Evolutionary conservation across 257 asterid genomes (phyloP).

Genomic region (Petunia axillaris): DNA sequence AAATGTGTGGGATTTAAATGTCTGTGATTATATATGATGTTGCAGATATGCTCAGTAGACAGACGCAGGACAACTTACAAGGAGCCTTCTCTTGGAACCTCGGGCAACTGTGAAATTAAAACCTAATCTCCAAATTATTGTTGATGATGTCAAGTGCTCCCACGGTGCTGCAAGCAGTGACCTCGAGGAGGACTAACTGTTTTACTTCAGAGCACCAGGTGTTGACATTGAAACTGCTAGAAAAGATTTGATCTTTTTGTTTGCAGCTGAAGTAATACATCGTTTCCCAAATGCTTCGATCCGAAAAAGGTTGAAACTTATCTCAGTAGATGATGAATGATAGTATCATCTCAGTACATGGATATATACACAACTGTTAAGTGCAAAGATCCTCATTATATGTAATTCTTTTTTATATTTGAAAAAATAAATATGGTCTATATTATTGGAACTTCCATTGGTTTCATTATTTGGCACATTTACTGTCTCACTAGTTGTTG

Average conservation of each 20-base stretch:
- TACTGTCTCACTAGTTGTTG: not conserved
- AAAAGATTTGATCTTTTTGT: slow-evolving; percentile 76
- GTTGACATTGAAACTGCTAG: slow-evolving; percentile 73
- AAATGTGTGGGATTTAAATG: not conserved
- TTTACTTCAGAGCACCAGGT: slow-evolving; percentile 91
- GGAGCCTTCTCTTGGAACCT: slow-evolving; percentile 86
- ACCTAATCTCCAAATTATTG: slow-evolving; percentile 93
- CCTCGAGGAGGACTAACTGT: slow-evolving; percentile 77
- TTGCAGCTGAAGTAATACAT: slow-evolving; percentile 82
- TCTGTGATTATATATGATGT: not conserved
- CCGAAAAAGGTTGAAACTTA: slow-evolving; percentile 61
- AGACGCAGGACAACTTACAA: slow-evolving; percentile 91
- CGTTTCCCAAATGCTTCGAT: slow-evolving; percentile 53
- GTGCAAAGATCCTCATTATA: not conserved
- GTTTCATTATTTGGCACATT: not conserved
- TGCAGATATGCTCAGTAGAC: slow-evolving; percentile 93
- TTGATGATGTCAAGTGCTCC: slow-evolving; percentile 89
- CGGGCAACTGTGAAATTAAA: slow-evolving; percentile 87
- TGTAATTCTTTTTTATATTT: not conserved
- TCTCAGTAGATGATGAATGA: slow-evolving; percentile 33
- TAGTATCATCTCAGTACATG: not conserved
- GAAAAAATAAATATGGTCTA: no score
- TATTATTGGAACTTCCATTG: no score
- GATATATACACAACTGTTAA: not conserved
- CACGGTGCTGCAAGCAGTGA: slow-evolving; percentile 98